Evolutionary conservation across 1,284 basidiomycete genomes (phyloP), one percentile per base, ranked within the genome.

Genomic region (Cutaneotrichosporon cyanovorans): DNA sequence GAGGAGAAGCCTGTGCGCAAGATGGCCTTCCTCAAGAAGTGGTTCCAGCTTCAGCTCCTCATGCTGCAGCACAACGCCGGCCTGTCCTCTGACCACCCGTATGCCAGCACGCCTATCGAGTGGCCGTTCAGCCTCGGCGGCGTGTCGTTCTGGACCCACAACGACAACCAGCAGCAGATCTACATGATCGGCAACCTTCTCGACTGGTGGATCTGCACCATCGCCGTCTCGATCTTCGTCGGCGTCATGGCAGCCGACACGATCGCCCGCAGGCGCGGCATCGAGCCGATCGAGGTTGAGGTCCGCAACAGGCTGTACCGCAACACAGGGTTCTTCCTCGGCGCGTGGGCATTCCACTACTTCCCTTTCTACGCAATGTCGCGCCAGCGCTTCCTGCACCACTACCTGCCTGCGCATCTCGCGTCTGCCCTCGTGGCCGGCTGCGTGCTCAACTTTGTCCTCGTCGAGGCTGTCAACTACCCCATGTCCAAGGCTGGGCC

Each of bases 51-150:
- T 34, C 95, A 99, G 65, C 70, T 92, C 37, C 76, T 92, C 48
- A 98, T 98, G 95, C 75, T 97, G 53, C 89, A 95, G 67, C 93
- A 98, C 75, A 99, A 99, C 64, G 88, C 91, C 11, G 92, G 90
- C 15, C 76, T 99, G 46, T 96, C 90, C 19, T 84, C 88, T 16
- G 85, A 83, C 11, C 95, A 99, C 68, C 95, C 95, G 33, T 99
- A 98, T 66, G 91, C 92, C 1, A 87, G 85, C 50, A 79, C 79
- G 12, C 92, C 95, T 1, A 84, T 96, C 72, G 92, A 95, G 66
- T 99, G 95, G 95, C 95, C 95, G 1, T 97, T 98, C 80, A 78
- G 92, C 40, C 73, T 96, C 28, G 85, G 78, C 53, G 95, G 95
- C 41, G 96, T 99, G 72, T 91, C 87, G 62, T 98, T 98, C 78